Conservation (phyloP, 2,329 filamentous ascomycete genomes). For the Ascochyta pisi region DNA sequence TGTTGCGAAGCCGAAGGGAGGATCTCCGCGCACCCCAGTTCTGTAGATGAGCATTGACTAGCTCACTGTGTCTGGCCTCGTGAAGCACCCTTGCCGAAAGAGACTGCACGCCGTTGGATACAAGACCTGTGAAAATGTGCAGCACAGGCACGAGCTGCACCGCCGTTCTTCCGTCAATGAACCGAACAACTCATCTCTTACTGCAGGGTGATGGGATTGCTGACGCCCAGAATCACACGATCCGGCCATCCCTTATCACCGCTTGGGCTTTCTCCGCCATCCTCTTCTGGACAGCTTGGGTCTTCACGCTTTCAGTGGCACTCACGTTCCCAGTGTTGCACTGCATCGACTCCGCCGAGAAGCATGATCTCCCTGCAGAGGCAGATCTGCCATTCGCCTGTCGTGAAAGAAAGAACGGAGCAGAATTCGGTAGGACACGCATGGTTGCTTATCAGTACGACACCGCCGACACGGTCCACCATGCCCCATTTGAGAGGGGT, state of each 20-base stretch:
- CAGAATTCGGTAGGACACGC: slow-evolving; percentile 24
- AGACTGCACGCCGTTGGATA: neutral
- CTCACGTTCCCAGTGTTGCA: slow-evolving; percentile 1
- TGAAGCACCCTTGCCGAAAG: neutral
- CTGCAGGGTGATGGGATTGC: slow-evolving; percentile 28
- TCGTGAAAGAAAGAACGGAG: slow-evolving; percentile 16
- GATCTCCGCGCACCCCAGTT: neutral
- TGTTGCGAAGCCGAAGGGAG: neutral
- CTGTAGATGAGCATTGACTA: slow-evolving; percentile 1
- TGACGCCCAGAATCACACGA: slow-evolving; percentile 34
- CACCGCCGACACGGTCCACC: slow-evolving; percentile 31
- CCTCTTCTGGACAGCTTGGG: slow-evolving; percentile 18
- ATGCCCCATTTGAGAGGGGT: slow-evolving; percentile 26
- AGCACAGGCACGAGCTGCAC: slow-evolving; percentile 11
- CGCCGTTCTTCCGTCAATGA: slow-evolving; percentile 9
- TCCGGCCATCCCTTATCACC: slow-evolving; percentile 35
- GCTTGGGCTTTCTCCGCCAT: slow-evolving; percentile 20
- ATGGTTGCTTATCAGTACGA: slow-evolving; percentile 45
- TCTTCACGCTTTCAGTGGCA: neutral
- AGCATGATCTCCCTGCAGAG: slow-evolving; percentile 31
- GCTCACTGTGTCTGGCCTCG: neutral
- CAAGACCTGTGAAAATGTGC: neutral
- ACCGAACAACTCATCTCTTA: slow-evolving; percentile 19
- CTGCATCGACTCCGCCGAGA: slow-evolving; percentile 13
- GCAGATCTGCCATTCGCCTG: slow-evolving; percentile 30